Conservation (phyloP, 352 stramenopile genomes). For the Phytophthora sansomeana region DNA sequence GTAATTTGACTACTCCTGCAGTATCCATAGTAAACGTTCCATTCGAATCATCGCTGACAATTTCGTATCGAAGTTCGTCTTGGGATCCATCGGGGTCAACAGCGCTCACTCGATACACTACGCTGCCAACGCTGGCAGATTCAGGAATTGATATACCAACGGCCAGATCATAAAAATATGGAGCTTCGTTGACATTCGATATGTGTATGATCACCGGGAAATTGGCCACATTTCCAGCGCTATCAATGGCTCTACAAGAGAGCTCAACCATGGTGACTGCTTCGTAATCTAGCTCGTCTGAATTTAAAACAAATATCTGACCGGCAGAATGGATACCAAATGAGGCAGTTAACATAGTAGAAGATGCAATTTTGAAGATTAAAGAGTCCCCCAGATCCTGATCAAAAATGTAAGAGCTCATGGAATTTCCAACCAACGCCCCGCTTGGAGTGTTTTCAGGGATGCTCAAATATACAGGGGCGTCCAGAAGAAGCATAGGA, state of each 20-base stretch:
- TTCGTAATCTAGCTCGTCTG: slow-evolving; percentile 28
- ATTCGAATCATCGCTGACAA: slow-evolving; percentile 7
- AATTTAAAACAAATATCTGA: slow-evolving; percentile 26
- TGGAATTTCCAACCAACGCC: slow-evolving; percentile 13
- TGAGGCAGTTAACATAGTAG: slow-evolving; percentile 7
- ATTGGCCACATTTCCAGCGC: slow-evolving; percentile 10
- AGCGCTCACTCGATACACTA: slow-evolving; percentile 20
- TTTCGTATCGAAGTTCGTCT: slow-evolving; percentile 21
- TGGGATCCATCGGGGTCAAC: slow-evolving; percentile 28
- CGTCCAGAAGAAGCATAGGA: slow-evolving; percentile 2
- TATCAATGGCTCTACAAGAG: slow-evolving; percentile 27
- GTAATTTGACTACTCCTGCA: slow-evolving; percentile 5
- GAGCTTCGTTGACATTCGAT: slow-evolving; percentile 33
- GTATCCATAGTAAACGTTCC: slow-evolving; percentile 9
- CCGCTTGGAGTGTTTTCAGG: slow-evolving; percentile 34
- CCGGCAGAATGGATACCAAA: slow-evolving; percentile 18
- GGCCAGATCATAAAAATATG: slow-evolving; percentile 19
- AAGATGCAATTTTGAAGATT: slow-evolving; percentile 9
- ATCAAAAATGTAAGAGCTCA: slow-evolving; percentile 29
- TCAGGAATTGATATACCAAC: slow-evolving; percentile 28
- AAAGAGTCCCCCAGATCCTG: slow-evolving; percentile 29
- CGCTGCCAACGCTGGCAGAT: slow-evolving; percentile 3
- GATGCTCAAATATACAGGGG: slow-evolving; percentile 19
- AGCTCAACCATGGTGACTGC: slow-evolving; percentile 10
- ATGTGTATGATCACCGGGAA: slow-evolving; percentile 29